phyloP scores from a whole-genome alignment of 1,284 basidiomycete species.

The Inonotus hispidus region DNA sequence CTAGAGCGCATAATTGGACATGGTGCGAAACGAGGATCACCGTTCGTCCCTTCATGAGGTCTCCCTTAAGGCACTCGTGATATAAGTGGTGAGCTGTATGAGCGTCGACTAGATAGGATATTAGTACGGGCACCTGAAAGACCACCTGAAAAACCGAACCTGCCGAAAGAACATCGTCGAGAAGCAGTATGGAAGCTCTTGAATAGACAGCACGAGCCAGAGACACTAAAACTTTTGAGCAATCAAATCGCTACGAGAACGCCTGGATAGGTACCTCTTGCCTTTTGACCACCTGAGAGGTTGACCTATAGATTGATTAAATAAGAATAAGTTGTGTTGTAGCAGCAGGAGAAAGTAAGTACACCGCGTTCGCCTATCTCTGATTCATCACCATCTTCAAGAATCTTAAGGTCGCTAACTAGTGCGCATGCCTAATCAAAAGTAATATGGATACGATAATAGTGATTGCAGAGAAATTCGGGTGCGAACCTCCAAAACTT shows the following conservation, averaged over 20 bases:
- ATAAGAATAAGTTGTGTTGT: not conserved
- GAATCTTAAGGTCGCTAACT: constrained; percentile 77
- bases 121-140: constrained; percentile 12
- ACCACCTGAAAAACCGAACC: constrained; percentile 30
- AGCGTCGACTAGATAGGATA: constrained; percentile 57
- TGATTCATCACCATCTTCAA: constrained; percentile 92
- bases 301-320: constrained; percentile 53
- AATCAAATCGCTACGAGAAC: not conserved
- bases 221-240: constrained; percentile 43
- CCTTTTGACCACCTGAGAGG: constrained; percentile 93
- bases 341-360: constrained; percentile 26
- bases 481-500: constrained; percentile 57
- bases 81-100: constrained; percentile 87
- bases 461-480: constrained; percentile 6
- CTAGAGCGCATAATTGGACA: constrained; percentile 70
- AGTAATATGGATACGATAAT: too few species aligned
- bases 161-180: constrained; percentile 86
- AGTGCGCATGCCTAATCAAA: constrained; percentile 50
- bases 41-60: constrained; percentile 76
- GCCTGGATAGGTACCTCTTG: constrained; percentile 52
- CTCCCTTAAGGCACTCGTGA: constrained; percentile 77
- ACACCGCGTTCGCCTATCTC: constrained; percentile 87
- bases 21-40: constrained; percentile 89
- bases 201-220: constrained; percentile 94
- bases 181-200: constrained; percentile 75